Evolutionary conservation across 306 rosid genomes (phyloP).

Genomic region (Biancaea sappan): DNA sequence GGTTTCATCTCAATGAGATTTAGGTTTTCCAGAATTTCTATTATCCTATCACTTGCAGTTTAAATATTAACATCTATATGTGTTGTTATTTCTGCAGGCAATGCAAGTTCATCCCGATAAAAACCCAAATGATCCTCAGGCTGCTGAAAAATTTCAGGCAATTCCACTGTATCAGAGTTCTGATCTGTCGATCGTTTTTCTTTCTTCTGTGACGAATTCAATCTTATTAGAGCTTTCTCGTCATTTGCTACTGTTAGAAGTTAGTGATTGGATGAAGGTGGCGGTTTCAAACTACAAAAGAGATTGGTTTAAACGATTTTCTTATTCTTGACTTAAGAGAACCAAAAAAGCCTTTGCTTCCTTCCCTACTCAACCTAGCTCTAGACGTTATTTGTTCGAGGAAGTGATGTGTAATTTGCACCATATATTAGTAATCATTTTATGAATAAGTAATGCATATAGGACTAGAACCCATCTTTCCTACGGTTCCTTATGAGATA

Average conservation of each 20-base stretch:
- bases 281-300: neutral
- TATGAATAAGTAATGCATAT: neutral
- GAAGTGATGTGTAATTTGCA: neutral
- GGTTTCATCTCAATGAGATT: neutral
- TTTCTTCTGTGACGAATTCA: neutral
- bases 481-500: neutral
- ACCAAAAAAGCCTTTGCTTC: neutral
- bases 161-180: constrained; percentile 12
- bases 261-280: neutral
- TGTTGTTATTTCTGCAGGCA: constrained; percentile 54
- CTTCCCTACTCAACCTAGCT: neutral
- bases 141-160: constrained; percentile 86
- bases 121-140: constrained; percentile 83
- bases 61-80: neutral
- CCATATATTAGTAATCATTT: neutral
- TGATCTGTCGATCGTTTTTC: neutral
- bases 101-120: constrained; percentile 97
- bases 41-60: neutral
- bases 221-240: neutral
- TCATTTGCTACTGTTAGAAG: neutral
- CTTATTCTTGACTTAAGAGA: neutral
- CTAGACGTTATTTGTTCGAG: neutral
- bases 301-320: neutral
- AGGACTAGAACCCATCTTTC: neutral
- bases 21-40: neutral